These are phyloP conservation scores for Pichia sp. DNA, from an alignment of 1,139 yeast species.

Conservation along the genomic window DNA sequence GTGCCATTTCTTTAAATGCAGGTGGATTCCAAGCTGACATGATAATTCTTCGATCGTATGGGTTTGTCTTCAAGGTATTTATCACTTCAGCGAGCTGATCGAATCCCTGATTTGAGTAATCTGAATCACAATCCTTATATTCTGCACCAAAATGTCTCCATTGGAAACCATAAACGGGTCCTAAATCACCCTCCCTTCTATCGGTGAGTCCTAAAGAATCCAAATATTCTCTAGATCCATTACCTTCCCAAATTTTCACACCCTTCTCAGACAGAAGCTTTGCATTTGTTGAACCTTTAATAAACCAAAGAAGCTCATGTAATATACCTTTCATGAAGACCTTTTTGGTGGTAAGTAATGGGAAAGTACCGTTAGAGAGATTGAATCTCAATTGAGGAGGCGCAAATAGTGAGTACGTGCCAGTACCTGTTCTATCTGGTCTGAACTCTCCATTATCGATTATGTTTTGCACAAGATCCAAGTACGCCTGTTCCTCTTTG, in stretches of 20 bases:
- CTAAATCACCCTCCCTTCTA: slow-evolving; percentile 89
- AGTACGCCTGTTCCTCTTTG: slow-evolving; percentile 73
- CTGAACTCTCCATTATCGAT: slow-evolving; percentile 81
- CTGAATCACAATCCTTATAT: slow-evolving; percentile 77
- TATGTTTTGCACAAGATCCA: slow-evolving; percentile 72
- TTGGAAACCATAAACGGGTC: slow-evolving; percentile 98
- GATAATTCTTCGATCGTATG: slow-evolving; percentile 90
- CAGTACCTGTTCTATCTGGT: slow-evolving; percentile 96
- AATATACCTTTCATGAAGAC: slow-evolving; percentile 87
- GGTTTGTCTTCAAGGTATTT: slow-evolving; percentile 72
- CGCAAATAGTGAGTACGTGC: slow-evolving; percentile 82
- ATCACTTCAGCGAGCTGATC: slow-evolving; percentile 85
- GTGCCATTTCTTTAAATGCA: slow-evolving; percentile 87
- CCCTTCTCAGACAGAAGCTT: slow-evolving; percentile 71
- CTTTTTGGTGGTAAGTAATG: slow-evolving; percentile 85
- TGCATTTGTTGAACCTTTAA: slow-evolving; percentile 86
- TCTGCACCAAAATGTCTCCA: slow-evolving; percentile 99
- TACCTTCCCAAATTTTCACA: slow-evolving; percentile 97
- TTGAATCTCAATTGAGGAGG: slow-evolving; percentile 93
- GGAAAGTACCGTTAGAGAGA: slow-evolving; percentile 65
- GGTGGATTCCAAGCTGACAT: slow-evolving; percentile 99
- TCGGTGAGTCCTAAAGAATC: slow-evolving; percentile 74
- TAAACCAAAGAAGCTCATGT: slow-evolving; percentile 88
- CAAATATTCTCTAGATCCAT: slow-evolving; percentile 89
- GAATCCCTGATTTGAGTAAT: slow-evolving; percentile 79